Conservation (phyloP, 2,329 filamentous ascomycete genomes). For the Sporothrix inflata region DNA sequence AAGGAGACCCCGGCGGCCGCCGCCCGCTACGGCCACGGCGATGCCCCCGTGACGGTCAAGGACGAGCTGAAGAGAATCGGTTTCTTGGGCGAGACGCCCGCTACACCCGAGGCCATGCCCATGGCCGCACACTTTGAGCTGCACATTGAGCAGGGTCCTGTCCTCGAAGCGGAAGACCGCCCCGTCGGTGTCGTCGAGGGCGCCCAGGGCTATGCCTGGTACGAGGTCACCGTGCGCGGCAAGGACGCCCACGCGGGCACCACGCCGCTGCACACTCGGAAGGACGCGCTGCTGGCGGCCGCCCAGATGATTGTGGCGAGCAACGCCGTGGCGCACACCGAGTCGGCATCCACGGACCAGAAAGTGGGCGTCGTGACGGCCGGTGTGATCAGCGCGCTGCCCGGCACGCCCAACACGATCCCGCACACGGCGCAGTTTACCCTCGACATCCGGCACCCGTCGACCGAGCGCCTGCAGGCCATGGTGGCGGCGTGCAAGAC, state of each 20-base stretch:
- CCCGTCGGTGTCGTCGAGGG: conserved; percentile 72
- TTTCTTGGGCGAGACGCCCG: conserved; percentile 65
- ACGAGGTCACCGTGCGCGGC: conserved; percentile 66
- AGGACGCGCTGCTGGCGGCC: conserved; percentile 40
- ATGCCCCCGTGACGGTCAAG: conserved; percentile 65
- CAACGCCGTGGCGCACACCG: conserved; percentile 36
- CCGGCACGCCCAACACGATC: conserved; percentile 72
- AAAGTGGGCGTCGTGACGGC: conserved; percentile 38
- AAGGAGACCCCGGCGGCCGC: conserved; percentile 54
- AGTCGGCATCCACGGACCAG: neutral
- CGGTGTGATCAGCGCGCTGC: conserved; percentile 36
- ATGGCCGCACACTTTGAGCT: conserved; percentile 81
- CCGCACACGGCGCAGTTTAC: conserved; percentile 68
- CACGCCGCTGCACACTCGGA: conserved; percentile 53
- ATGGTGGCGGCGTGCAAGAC: conserved; percentile 37
- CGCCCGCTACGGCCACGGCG: conserved; percentile 37
- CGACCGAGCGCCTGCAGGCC: conserved; percentile 54
- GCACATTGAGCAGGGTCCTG: conserved; percentile 82
- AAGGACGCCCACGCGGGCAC: conserved; percentile 75
- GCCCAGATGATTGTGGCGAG: conserved; percentile 42
- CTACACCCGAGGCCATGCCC: conserved; percentile 61
- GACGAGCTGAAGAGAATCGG: conserved; percentile 71
- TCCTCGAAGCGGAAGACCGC: conserved; percentile 65
- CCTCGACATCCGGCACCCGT: conserved; percentile 65
- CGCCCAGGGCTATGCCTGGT: conserved; percentile 77